A percentile compares a stretch with the other conserved stretches of the same genome.
Evolutionary conservation across 2,329 filamentous ascomycete species (phyloP).

Genomic region (Arthrobotrys pseudoclavata): DNA sequence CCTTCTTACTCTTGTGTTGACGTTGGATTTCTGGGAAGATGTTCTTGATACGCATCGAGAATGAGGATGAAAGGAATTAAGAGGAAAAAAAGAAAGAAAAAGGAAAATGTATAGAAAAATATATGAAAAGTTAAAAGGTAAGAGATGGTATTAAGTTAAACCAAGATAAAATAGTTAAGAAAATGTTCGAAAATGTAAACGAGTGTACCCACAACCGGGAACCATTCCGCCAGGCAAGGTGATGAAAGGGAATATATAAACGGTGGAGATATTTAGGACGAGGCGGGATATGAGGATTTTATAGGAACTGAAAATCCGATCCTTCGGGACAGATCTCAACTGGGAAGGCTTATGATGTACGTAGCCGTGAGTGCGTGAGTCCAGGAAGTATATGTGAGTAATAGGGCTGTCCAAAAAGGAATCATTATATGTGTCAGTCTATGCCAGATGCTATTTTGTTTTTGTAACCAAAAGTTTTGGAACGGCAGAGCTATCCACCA

Average conservation of each 20-base stretch:
- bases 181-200: conserved; percentile 35
- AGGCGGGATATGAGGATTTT: conserved; percentile 43
- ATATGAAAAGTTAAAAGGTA: not conserved
- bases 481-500: conserved; percentile 19
- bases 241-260: conserved; percentile 22
- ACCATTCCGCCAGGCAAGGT: conserved; percentile 50
- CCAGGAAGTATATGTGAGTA: conserved; percentile 38
- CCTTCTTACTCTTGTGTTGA: conserved; percentile 51
- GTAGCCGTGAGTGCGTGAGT: conserved; percentile 33
- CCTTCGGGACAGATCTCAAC: conserved; percentile 44
- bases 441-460: conserved; percentile 48
- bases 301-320: conserved; percentile 48
- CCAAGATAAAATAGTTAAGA: conserved; percentile 4
- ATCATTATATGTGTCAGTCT: conserved; percentile 48
- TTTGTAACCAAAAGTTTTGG: not conserved
- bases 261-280: conserved; percentile 25
- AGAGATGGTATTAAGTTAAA: conserved; percentile 36
- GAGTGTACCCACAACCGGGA: conserved; percentile 36
- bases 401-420: conserved; percentile 56
- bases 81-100: not conserved
- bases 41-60: conserved; percentile 57
- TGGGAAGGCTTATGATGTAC: conserved; percentile 42
- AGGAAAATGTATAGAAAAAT: conserved; percentile 4
- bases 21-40: conserved; percentile 57
- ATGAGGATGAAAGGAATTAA: not conserved